A percentile compares a stretch with the other conserved stretches of the same genome.
Evolutionary conservation across 2,329 filamentous ascomycete genomes (phyloP).

Genomic region (Macroventuria anomochaeta): DNA sequence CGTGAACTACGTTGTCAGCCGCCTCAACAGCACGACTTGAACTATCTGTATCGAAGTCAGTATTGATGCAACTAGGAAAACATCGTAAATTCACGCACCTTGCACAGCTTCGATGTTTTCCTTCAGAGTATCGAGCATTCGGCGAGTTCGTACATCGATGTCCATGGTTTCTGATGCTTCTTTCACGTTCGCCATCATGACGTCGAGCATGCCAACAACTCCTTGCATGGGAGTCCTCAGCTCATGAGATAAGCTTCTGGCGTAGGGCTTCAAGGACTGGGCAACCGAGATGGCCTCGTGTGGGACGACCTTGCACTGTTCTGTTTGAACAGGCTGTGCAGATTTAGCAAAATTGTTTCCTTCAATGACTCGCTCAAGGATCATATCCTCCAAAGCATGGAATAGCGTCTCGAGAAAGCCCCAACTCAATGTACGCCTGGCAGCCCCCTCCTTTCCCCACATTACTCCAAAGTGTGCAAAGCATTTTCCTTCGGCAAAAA

Average conservation of each 20-base stretch:
- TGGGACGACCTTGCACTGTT: constrained; percentile 56
- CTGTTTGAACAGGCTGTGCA: constrained; percentile 27
- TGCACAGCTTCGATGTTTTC: constrained; percentile 75
- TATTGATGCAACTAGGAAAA: not conserved
- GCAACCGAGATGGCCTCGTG: constrained; percentile 64
- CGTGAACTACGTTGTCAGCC: constrained; percentile 77
- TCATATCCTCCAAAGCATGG: constrained; percentile 72
- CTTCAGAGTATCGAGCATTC: constrained; percentile 67
- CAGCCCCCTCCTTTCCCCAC: constrained; percentile 70
- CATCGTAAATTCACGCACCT: constrained; percentile 55
- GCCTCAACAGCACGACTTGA: constrained; percentile 74
- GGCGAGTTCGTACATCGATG: constrained; percentile 57
- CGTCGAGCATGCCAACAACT: constrained; percentile 76
- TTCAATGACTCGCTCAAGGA: constrained; percentile 64
- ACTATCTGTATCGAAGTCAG: constrained; percentile 60
- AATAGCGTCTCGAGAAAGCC: constrained; percentile 71
- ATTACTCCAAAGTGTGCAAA: constrained; percentile 75
- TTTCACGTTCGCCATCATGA: constrained; percentile 75
- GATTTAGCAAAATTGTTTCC: constrained; percentile 54
- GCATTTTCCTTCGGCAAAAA: constrained; percentile 70
- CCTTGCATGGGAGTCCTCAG: constrained; percentile 77
- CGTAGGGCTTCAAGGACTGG: constrained; percentile 73
- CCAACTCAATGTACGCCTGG: constrained; percentile 65
- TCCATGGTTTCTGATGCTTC: constrained; percentile 67
- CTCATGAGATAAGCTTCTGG: constrained; percentile 75